Evolutionary conservation across 768 basidiomycete species (phyloP).

Genomic region (Tubosaeta sp.): DNA sequence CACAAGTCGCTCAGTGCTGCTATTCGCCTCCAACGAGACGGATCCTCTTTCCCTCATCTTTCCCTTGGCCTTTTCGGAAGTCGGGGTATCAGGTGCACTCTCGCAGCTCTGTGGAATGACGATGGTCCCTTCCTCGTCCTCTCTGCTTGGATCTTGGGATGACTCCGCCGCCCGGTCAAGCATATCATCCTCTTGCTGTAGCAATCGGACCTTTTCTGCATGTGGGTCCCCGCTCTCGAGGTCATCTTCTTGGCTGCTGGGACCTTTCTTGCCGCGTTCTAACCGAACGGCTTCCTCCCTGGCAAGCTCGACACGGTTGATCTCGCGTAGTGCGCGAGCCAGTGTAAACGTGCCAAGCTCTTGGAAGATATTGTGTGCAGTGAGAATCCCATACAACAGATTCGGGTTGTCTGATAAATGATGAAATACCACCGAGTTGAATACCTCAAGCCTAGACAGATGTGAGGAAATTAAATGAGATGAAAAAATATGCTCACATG

Average conservation of each 20-base stretch:
- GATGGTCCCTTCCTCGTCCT: conserved; percentile 12
- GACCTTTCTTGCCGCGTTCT: conserved; percentile 23
- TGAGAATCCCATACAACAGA: conserved; percentile 79
- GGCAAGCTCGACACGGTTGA: conserved; percentile 66
- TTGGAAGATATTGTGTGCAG: conserved; percentile 82
- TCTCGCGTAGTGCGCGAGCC: conserved; percentile 77
- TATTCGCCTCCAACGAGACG: conserved; percentile 46
- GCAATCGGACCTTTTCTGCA: conserved; percentile 64
- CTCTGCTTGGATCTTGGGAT: conserved; percentile 6
- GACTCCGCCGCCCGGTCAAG: conserved; percentile 24
- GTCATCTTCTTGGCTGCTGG: conserved; percentile 16
- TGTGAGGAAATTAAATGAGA: neutral
- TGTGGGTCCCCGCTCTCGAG: conserved; percentile 25
- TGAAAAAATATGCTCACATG: conserved; percentile 48
- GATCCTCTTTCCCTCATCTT: conserved; percentile 82
- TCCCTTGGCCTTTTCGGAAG: conserved; percentile 87
- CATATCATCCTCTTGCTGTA: conserved; percentile 47
- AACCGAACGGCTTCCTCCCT: conserved; percentile 56
- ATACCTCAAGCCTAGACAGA: conserved; percentile 71
- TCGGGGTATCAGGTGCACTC: conserved; percentile 29
- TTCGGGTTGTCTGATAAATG: conserved; percentile 84
- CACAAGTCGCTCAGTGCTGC: conserved; percentile 61
- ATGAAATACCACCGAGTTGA: conserved; percentile 80
- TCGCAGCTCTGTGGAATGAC: conserved; percentile 44
- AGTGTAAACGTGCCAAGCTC: conserved; percentile 91